Evolutionary conservation across 345 rosid species (phyloP), one percentile per base, ranked within the genome.

Genomic region (Pelargonium nanum): DNA sequence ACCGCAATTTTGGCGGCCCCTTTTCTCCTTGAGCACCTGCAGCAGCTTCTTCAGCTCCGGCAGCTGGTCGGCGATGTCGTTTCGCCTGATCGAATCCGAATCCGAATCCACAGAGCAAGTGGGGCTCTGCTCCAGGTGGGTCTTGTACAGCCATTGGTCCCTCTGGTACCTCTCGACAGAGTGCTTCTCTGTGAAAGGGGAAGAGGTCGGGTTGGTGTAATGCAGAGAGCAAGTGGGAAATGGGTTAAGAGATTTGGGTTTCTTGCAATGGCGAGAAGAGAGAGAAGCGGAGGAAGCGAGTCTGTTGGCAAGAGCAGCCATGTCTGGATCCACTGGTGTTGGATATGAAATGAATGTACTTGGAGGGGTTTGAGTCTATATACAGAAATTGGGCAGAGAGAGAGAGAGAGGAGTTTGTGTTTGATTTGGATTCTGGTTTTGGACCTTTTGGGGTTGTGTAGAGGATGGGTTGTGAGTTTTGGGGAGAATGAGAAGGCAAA

Each of bases 41-140:
- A 92, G 84, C 61, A 92, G 80, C 77, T 74, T 89, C 85, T 77
- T 85, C 55, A 92, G 75, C 83, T 92, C 97, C 2, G 96, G 99
- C 0, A 92, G 70, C 87, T 92, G 99, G 69, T 77, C 73, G 2
- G 85, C 91, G n/a, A 92, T 92, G 74, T 92, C 96, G 57, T 81
- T 76, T 75, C 68, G 72, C 67, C 89, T 80, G 1, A 79, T 58
- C 22, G 82, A 83, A 51, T 83, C 83, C 55, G 65, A 23, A 19
- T 81, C 77, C 17, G 57, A 55, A 0, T 76, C 69, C 24, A 66
- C 44, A 63, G 75, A 66, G 61, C 68, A 74, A 15, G 60, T 51
- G 34, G 58, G 19, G n/a, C 69, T 56, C n/a, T 44, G 59, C 17
- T 21, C 48, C 22, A 60, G 56, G 53, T 61, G 56, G 55, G 54